Percentiles rank a stretch among this genome's conserved stretches.
phyloP scores from a whole-genome alignment of 2,329 filamentous ascomycete genomes.

The Tolypocladium ophioglossoides region DNA sequence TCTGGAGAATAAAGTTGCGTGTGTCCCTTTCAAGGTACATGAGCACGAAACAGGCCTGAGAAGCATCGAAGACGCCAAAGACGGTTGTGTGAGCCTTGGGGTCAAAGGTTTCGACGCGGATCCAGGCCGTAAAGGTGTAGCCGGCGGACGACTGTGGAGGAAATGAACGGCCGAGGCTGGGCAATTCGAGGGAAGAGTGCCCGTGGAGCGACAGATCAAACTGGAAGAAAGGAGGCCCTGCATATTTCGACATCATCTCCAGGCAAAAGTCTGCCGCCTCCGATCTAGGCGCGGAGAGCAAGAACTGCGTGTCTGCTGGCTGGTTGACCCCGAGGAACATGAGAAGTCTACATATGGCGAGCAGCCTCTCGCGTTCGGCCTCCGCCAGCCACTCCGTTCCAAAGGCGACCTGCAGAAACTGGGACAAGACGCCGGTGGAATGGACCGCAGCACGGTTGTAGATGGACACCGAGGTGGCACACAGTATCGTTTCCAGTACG shows the following conservation, averaged over 20 bases:
- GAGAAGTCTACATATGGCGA: constrained; percentile 57
- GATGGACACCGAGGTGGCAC: constrained; percentile 49
- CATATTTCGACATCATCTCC: constrained; percentile 61
- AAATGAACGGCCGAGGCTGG: constrained; percentile 75
- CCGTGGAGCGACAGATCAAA: constrained; percentile 87
- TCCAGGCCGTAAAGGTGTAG: constrained; percentile 86
- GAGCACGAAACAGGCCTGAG: constrained; percentile 86
- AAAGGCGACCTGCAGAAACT: constrained; percentile 54
- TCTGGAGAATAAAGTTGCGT: constrained; percentile 89
- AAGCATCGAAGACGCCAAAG: constrained; percentile 88
- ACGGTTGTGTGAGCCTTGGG: constrained; percentile 79
- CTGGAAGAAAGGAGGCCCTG: constrained; percentile 75
- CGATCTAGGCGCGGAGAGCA: constrained; percentile 45
- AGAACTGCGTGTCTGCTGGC: constrained; percentile 72
- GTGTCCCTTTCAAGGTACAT: constrained; percentile 92
- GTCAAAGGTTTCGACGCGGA: constrained; percentile 82
- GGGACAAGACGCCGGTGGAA: constrained; percentile 57
- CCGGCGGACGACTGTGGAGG: constrained; percentile 71
- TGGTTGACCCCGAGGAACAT: constrained; percentile 66
- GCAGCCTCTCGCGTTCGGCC: constrained; percentile 47
- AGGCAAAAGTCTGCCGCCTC: constrained; percentile 59
- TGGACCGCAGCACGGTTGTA: constrained; percentile 65
- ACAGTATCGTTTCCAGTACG: constrained; percentile 53
- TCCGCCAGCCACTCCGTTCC: constrained; percentile 36
- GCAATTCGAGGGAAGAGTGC: constrained; percentile 80